phyloP scores from a whole-genome alignment of 1,284 basidiomycete genomes.

The Xerocomus nothofagi region DNA sequence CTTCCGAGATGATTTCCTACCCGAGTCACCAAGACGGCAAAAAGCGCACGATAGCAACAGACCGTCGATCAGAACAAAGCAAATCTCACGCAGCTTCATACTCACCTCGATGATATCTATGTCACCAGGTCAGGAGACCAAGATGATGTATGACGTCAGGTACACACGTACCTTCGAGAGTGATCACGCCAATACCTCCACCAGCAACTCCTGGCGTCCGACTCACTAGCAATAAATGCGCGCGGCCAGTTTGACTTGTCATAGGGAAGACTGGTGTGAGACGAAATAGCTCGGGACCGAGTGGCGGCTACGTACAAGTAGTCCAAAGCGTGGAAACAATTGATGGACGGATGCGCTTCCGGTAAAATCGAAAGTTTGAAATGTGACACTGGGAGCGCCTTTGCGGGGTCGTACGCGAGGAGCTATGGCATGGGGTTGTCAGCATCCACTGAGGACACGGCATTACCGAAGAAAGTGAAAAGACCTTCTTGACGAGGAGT shows the following conservation, averaged over 20 bases:
- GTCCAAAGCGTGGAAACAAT: slow-evolving; percentile 82
- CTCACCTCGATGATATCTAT: slow-evolving; percentile 70
- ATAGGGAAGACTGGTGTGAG: slow-evolving; percentile 31
- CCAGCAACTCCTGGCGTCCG: slow-evolving; percentile 77
- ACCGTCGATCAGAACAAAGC: not conserved
- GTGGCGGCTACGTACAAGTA: slow-evolving; percentile 63
- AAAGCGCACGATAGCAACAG: slow-evolving; percentile 22
- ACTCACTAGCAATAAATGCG: slow-evolving; percentile 89
- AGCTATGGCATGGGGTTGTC: slow-evolving; percentile 42
- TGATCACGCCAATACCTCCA: slow-evolving; percentile 83
- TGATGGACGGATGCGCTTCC: slow-evolving; percentile 85
- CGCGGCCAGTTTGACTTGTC: slow-evolving; percentile 89
- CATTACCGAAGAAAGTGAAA: not conserved
- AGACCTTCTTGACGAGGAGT: slow-evolving; percentile 82
- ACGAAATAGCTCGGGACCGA: slow-evolving; percentile 19
- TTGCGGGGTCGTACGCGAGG: slow-evolving; percentile 86
- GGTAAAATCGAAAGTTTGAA: slow-evolving; percentile 85
- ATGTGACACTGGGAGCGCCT: slow-evolving; percentile 71
- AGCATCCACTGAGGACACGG: not conserved
- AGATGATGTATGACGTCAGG: not conserved
- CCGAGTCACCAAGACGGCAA: not conserved
- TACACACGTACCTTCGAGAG: slow-evolving; percentile 60
- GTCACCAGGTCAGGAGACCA: not conserved
- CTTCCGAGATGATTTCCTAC: slow-evolving; percentile 82
- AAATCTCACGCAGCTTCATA: not conserved